phyloP scores from a whole-genome alignment of 2,329 filamentous ascomycete genomes.

The Fusarium fujikuroi region DNA sequence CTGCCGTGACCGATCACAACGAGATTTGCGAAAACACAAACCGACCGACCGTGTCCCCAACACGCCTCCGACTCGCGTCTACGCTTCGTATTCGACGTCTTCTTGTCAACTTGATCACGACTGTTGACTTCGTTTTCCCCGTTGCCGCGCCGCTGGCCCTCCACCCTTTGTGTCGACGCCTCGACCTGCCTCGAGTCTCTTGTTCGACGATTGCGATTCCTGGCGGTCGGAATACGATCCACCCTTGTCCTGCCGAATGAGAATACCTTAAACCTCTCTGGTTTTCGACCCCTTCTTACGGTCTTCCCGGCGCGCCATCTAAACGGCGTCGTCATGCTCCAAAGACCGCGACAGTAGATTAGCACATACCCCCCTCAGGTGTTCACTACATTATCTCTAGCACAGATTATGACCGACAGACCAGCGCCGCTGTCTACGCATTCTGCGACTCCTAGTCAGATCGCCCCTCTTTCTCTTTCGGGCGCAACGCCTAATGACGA shows the following conservation, averaged over 20 bases:
- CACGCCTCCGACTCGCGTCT: slow-evolving; percentile 36
- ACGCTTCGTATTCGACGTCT: slow-evolving; percentile 27
- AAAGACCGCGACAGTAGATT: slow-evolving; percentile 63
- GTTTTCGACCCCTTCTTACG: slow-evolving; percentile 33
- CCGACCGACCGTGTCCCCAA: slow-evolving; percentile 40
- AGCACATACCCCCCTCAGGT: slow-evolving; percentile 52
- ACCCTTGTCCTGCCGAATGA: slow-evolving; percentile 38
- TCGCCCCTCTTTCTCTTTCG: slow-evolving; percentile 52
- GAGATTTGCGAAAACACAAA: slow-evolving; percentile 48
- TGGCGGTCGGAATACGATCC: slow-evolving; percentile 9
- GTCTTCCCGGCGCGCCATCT: slow-evolving; percentile 53
- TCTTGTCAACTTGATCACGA: slow-evolving; percentile 9
- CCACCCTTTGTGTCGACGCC: slow-evolving; percentile 35
- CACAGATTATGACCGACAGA: slow-evolving; percentile 72
- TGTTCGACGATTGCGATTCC: slow-evolving; percentile 31
- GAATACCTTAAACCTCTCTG: slow-evolving; percentile 29
- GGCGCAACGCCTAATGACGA: slow-evolving; percentile 53
- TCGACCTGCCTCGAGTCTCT: slow-evolving; percentile 27
- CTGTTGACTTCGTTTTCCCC: slow-evolving; percentile 14
- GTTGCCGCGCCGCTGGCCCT: slow-evolving; percentile 31
- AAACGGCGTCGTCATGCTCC: slow-evolving; percentile 68
- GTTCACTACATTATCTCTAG: slow-evolving; percentile 52
- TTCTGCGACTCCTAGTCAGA: slow-evolving; percentile 66
- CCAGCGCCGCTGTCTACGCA: slow-evolving; percentile 64
- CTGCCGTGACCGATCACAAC: slow-evolving; percentile 46